Evolutionary conservation across 352 stramenopile genomes (phyloP).

Genomic region (Lagenidium giganteum): DNA sequence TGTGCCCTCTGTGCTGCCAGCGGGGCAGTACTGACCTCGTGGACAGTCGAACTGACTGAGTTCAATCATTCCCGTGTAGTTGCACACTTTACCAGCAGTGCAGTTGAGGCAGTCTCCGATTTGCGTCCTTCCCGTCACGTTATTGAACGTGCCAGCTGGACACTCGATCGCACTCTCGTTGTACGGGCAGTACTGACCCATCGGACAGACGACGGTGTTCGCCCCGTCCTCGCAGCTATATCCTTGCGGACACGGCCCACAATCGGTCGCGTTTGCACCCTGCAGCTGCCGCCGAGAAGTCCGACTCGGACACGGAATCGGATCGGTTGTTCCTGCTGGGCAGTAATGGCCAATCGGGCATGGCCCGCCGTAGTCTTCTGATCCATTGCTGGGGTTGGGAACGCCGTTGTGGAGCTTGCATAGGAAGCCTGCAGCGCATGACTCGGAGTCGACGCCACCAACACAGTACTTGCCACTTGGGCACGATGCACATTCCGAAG

Average conservation of each 20-base stretch:
- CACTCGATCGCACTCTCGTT: slow-evolving; percentile 39
- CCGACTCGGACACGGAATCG: slow-evolving; percentile 56
- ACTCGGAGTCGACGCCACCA: slow-evolving; percentile 59
- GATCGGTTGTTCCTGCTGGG: slow-evolving; percentile 60
- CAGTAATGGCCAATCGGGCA: slow-evolving; percentile 78
- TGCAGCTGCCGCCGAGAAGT: slow-evolving; percentile 46
- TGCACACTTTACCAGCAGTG: slow-evolving; percentile 67
- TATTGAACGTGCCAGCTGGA: slow-evolving; percentile 60
- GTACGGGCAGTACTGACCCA: slow-evolving; percentile 51
- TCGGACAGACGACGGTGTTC: slow-evolving; percentile 52
- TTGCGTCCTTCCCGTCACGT: slow-evolving; percentile 21
- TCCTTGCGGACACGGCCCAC: slow-evolving; percentile 73
- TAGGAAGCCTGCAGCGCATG: slow-evolving; percentile 80
- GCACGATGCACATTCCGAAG: slow-evolving; percentile 61
- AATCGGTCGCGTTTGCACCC: slow-evolving; percentile 52
- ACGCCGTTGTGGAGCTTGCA: slow-evolving; percentile 64
- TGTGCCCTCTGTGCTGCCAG: slow-evolving; percentile 22
- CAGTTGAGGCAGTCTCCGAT: slow-evolving; percentile 60
- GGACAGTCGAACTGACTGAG: slow-evolving; percentile 61
- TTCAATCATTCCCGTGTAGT: slow-evolving; percentile 54
- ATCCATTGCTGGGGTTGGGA: slow-evolving; percentile 35
- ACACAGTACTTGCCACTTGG: slow-evolving; percentile 73
- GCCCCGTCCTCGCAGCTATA: slow-evolving; percentile 81
- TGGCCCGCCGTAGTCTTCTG: slow-evolving; percentile 46
- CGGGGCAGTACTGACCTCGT: slow-evolving; percentile 62